A percentile compares a stretch with the other conserved stretches of the same genome.
phyloP scores from a whole-genome alignment of 116 monocot species.

The Phalaenopsis hybrid region DNA sequence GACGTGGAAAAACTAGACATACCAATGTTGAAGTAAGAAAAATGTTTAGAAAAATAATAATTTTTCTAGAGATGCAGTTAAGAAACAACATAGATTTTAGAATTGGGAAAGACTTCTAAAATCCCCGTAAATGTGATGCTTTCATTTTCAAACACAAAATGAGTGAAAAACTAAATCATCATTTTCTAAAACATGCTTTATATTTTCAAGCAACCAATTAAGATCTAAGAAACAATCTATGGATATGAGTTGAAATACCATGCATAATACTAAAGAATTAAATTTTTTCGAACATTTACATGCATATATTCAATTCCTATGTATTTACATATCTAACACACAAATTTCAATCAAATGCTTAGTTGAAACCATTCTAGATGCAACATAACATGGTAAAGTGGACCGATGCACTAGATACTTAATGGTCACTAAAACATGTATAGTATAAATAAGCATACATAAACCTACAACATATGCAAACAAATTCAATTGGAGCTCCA shows the following conservation, averaged over 20 bases:
- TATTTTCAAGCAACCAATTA: not conserved
- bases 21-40: not conserved
- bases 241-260: not conserved
- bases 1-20: not conserved
- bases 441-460: not conserved
- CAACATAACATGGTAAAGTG: not conserved
- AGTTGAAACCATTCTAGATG: not conserved
- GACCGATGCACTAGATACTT: not conserved
- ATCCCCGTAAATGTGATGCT: not conserved
- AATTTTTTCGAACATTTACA: no score
- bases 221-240: no score
- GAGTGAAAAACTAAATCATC: no score
- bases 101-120: not conserved
- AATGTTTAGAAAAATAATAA: not conserved
- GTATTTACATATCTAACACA: not conserved
- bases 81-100: not conserved
- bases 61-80: not conserved
- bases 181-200: not conserved
- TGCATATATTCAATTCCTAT: no score
- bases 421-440: not conserved
- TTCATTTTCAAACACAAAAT: no score
- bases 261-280: not conserved
- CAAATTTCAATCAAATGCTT: not conserved
- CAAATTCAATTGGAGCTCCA: not conserved
- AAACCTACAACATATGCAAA: not conserved